Evolutionary conservation across 75 land plant genomes (phyloP).

Genomic region (Pinus taeda): DNA sequence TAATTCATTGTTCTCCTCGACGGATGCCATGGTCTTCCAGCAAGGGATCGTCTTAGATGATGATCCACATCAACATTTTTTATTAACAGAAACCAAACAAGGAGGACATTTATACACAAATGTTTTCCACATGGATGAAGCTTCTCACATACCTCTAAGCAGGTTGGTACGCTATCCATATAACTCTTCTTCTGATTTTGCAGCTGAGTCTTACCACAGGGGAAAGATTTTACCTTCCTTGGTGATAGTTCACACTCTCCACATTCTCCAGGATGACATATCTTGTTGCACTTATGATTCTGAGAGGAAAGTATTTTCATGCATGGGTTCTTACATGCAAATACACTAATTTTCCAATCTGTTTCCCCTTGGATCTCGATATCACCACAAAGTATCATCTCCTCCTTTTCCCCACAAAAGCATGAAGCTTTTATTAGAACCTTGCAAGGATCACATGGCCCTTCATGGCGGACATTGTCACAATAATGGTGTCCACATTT

Average conservation of each 20-base stretch:
- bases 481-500: slow-evolving; percentile 82
- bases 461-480: slow-evolving; percentile 67
- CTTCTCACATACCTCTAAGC: slow-evolving; percentile 65
- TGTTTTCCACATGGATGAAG: slow-evolving; percentile 72
- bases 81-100: no score
- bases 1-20: no score
- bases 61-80: no score
- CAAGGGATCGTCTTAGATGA: no score
- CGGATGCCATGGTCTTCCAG: no score
- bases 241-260: slow-evolving; percentile 84
- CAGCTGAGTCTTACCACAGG: slow-evolving; percentile 76
- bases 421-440: slow-evolving; percentile 62
- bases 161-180: slow-evolving; percentile 81
- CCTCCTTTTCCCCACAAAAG: slow-evolving; percentile 78
- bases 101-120: slow-evolving; percentile 58
- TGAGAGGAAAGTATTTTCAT: slow-evolving; percentile 64
- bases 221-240: slow-evolving; percentile 60
- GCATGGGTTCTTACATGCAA: slow-evolving; percentile 67
- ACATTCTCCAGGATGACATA: slow-evolving; percentile 91
- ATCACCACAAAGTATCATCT: slow-evolving; percentile 60
- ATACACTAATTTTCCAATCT: slow-evolving; percentile 50
- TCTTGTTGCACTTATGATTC: slow-evolving; percentile 65
- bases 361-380: slow-evolving; percentile 72
- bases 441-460: slow-evolving; percentile 67
- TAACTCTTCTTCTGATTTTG: slow-evolving; percentile 58